Base-by-base conservation (phyloP, 2,329 filamentous ascomycete species). In the Hansfordia pulvinata region DNA sequence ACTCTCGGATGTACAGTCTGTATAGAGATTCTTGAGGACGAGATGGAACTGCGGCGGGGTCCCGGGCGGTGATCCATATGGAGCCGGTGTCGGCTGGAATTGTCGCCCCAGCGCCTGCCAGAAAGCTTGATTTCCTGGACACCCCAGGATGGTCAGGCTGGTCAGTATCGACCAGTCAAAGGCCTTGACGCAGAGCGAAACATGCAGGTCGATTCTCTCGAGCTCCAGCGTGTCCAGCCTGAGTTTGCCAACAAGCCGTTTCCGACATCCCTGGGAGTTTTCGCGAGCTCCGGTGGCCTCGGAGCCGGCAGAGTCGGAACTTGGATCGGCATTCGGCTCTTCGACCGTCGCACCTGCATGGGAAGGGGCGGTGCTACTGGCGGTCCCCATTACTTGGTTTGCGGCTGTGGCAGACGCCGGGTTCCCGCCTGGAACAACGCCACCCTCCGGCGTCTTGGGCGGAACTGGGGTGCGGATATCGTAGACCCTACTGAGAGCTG, bases 91-190 rank as follows among this genome's bases (percentile, higher is more conserved):
- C 10, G 70, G 71, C 14, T 60, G 53, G 38, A 69, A 79, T 18
- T 69, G 68, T 31, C 69, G 64, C 26, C 72, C 69, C 10, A 90
- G 59, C 27, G 73, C 66, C 41, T 74, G 76, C 81, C 81, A 90
- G 3, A 90, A 58, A 30, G 68, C 64, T 32, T 86, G 79, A 41
- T 84, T 74, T 27, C 80, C 69, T 18, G 64, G 59, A 43, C 82
- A 90, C 34, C 76, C 64, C 23, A 90, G 64, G 12, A 90, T 64
- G 1, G 83, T 88, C 26, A 90, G 52, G 10, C 60, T 77, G 3
- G 73, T 80, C 27, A 90, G 49, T 8, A 64, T 58, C 2, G 71
- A 70, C 80, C 80, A 90, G 50, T 90, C 80, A 21, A 90, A 63
- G 2, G 70, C 76, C 33, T 69, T 68, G 24, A 72, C 63, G 29